phyloP scores from a whole-genome alignment of 768 basidiomycete genomes.

The Mycena vulgaris region DNA sequence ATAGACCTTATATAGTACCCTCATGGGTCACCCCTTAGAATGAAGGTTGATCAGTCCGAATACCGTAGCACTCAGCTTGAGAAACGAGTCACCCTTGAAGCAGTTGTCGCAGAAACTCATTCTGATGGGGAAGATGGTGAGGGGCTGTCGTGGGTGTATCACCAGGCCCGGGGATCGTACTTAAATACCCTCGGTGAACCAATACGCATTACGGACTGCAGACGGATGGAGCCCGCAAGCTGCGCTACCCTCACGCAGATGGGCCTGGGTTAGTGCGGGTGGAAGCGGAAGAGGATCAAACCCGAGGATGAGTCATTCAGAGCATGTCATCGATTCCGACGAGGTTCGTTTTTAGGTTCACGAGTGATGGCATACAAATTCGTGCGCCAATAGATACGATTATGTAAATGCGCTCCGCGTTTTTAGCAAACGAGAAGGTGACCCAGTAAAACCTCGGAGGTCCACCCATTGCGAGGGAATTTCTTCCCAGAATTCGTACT shows the following conservation, averaged over 20 bases:
- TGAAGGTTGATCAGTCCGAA: not conserved
- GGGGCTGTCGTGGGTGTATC: not conserved
- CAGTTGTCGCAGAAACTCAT: constrained; percentile 74
- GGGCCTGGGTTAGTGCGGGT: not conserved
- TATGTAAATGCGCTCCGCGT: not conserved
- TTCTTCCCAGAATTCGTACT: constrained; percentile 29
- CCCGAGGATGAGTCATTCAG: not conserved
- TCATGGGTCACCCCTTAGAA: not conserved
- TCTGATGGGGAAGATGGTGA: not conserved
- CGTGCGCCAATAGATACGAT: no score
- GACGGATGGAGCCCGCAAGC: not conserved
- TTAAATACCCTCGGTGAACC: not conserved
- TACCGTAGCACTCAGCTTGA: not conserved
- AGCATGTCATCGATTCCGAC: no score
- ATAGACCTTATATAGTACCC: constrained; percentile 15
- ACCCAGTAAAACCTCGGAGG: constrained; percentile 22
- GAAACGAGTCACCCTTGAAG: constrained; percentile 58
- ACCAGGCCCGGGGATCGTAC: not conserved
- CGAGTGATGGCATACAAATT: no score
- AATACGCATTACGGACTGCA: not conserved
- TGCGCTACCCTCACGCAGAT: not conserved
- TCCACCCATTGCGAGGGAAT: constrained; percentile 15
- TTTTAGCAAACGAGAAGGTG: constrained; percentile 25
- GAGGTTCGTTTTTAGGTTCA: no score
- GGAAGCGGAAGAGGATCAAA: not conserved